phyloP scores from a whole-genome alignment of 2,329 filamentous ascomycete genomes.

The Byssoonygena ceratinophila region DNA sequence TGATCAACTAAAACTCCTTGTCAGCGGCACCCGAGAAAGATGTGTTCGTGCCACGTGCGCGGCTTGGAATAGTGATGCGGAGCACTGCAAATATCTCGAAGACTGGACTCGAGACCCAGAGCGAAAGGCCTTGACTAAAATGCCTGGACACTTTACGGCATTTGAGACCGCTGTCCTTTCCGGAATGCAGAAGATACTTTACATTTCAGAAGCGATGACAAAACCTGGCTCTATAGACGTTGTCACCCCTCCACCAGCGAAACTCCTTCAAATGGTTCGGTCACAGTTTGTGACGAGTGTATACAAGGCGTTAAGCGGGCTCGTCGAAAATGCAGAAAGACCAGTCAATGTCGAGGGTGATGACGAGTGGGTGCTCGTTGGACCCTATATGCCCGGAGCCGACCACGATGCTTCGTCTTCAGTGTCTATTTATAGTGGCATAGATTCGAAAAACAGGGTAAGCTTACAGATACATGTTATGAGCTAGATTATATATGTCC shows the following conservation, averaged over 20 bases:
- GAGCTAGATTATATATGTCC: not conserved
- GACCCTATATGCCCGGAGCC: constrained; percentile 23
- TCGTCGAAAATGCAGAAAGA: constrained; percentile 92
- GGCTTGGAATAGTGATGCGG: constrained; percentile 86
- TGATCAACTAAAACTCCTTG: constrained; percentile 64
- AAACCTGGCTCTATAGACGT: constrained; percentile 66
- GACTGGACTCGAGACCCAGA: constrained; percentile 83
- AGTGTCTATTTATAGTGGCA: constrained; percentile 39
- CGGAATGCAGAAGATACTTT: constrained; percentile 91
- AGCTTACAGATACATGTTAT: constrained; percentile 19
- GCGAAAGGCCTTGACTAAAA: constrained; percentile 74
- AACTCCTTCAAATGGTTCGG: constrained; percentile 80
- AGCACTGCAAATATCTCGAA: constrained; percentile 83
- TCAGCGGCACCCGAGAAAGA: constrained; percentile 70
- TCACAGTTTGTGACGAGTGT: constrained; percentile 87
- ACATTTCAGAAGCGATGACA: constrained; percentile 73
- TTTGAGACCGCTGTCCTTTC: constrained; percentile 73
- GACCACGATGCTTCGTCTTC: constrained; percentile 29
- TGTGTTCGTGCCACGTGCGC: constrained; percentile 76
- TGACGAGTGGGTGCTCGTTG: constrained; percentile 44
- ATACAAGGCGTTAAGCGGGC: constrained; percentile 86
- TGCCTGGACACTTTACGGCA: constrained; percentile 74
- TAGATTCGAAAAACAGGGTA: constrained; percentile 46
- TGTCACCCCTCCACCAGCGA: constrained; percentile 71
- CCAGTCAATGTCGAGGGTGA: constrained; percentile 52